phyloP scores from a whole-genome alignment of 2,329 filamentous ascomycete species.

The Pyricularia sp. region DNA sequence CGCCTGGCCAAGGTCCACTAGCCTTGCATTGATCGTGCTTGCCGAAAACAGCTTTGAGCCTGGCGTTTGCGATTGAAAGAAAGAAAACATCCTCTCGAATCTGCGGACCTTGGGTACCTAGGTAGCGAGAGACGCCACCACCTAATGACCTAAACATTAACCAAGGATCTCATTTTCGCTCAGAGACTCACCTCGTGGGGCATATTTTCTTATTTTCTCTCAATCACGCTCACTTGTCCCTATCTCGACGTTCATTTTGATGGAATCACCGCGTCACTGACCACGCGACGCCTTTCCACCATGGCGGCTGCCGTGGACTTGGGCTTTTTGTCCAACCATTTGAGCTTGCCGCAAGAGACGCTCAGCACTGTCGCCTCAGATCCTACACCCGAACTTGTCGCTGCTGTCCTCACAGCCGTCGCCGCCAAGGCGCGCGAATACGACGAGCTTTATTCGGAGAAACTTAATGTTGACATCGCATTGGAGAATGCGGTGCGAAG shows the following conservation, averaged over 20 bases:
- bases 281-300: conserved; percentile 14
- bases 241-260: neutral
- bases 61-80: conserved; percentile 1
- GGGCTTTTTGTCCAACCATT: conserved; percentile 63
- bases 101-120: neutral
- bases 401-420: conserved; percentile 64
- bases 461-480: conserved; percentile 83
- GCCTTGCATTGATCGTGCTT: conserved; percentile 1
- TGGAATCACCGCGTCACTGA: conserved; percentile 1
- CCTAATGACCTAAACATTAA: neutral
- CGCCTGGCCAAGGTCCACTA: neutral
- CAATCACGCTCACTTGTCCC: neutral
- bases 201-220: neutral
- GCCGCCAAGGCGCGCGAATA: conserved; percentile 72
- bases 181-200: neutral
- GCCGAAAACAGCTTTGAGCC: conserved; percentile 1
- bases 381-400: conserved; percentile 72
- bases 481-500: conserved; percentile 82
- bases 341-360: conserved; percentile 56
- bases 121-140: neutral
- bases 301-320: conserved; percentile 61
- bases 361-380: conserved; percentile 52
- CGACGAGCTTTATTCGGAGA: conserved; percentile 76
- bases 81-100: neutral
- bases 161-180: neutral